Percentiles rank a stretch among this genome's conserved stretches.
These are phyloP conservation scores for Lagerstroemia speciosa DNA, from an alignment of 345 rosid species.

Conservation along the genomic window DNA sequence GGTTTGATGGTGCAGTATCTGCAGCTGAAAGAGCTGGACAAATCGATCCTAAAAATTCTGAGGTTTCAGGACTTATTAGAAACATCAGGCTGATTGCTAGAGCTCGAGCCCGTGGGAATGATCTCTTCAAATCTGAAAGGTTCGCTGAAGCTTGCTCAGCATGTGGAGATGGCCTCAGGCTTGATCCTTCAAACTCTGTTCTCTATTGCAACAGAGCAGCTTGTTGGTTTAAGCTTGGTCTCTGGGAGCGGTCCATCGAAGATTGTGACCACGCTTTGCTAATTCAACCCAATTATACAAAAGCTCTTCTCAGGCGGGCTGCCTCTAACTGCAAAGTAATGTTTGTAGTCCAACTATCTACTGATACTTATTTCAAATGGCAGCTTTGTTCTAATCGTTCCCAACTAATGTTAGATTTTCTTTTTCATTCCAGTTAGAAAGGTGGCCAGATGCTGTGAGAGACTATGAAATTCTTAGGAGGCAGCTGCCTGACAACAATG, in stretches of 20 bases:
- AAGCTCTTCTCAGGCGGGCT: slow-evolving; percentile 85
- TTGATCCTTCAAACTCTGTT: slow-evolving; percentile 74
- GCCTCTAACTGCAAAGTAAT: slow-evolving; percentile 73
- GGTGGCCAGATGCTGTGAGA: slow-evolving; percentile 80
- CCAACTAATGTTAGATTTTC: background rate
- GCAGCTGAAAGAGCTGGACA: slow-evolving; percentile 75
- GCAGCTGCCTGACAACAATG: slow-evolving; percentile 73
- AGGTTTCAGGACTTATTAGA: slow-evolving; percentile 44
- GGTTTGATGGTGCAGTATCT: slow-evolving; percentile 86
- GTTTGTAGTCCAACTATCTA: background rate
- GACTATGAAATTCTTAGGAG: slow-evolving; percentile 79
- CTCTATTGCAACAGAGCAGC: slow-evolving; percentile 84
- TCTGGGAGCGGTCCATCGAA: slow-evolving; percentile 71
- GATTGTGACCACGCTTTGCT: slow-evolving; percentile 72
- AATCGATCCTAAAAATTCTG: slow-evolving; percentile 60
- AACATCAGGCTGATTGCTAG: slow-evolving; percentile 61
- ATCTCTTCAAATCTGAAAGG: slow-evolving; percentile 91
- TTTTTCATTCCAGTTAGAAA: slow-evolving; percentile 48
- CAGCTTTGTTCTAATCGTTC: background rate
- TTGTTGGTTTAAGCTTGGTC: slow-evolving; percentile 80
- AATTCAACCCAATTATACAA: slow-evolving; percentile 62
- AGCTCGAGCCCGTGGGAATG: slow-evolving; percentile 77
- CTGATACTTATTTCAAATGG: background rate
- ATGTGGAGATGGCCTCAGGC: slow-evolving; percentile 78
- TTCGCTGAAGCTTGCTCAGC: slow-evolving; percentile 88